Evolutionary conservation across 2,329 filamentous ascomycete species (phyloP), one percentile per base, ranked within the genome.

Genomic region (Neofusicoccum ribis): DNA sequence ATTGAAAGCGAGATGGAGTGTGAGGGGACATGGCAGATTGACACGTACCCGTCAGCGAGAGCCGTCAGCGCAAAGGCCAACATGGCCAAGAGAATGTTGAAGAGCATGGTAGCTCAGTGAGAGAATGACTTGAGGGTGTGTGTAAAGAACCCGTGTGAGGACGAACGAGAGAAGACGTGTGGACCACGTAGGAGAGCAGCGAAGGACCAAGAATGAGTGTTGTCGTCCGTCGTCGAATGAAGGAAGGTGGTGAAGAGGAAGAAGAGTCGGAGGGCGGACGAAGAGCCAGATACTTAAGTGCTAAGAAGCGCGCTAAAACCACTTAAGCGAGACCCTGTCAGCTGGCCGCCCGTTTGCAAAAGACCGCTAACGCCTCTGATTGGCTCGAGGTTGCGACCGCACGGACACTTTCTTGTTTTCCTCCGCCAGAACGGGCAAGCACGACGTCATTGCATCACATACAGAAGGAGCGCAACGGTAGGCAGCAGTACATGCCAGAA

Each of bases 181-280:
- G 23, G 52, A 59, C 54, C 39, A 59, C 37, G 51, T 2, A n/a
- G 20, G 9, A n/a, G 8, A 15, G 20, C n/a, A 11, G 37, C 20
- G 17, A 44, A 34, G 12, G 27, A 37, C 5, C 14, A n/a, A 39
- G 11, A 37, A 23, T n/a, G 56, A 9, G 56, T 9, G 56, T n/a
- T 36, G 56, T 14, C 12, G 12, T 34, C n/a, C 36, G 59, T 37
- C 8, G 36, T 27, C 43, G 46, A n/a, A 12, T 31, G 59, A 51
- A 41, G 8, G 47, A 51, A 23, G 6, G 47, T 50, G 59, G 59
- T 62, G 59, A 14, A 50, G 46, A 51, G 46, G 12, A 62, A 62
- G 34, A 17, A 36, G 37, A 50, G 37, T 12, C 5, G 34, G 37
- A 43, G 46, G n/a, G 31, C 9, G n/a, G 44, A 23, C 6, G 46